Evolutionary conservation across 306 rosid species (phyloP), one percentile per base, ranked within the genome.

Genomic region (Pterocarpus santalinus): DNA sequence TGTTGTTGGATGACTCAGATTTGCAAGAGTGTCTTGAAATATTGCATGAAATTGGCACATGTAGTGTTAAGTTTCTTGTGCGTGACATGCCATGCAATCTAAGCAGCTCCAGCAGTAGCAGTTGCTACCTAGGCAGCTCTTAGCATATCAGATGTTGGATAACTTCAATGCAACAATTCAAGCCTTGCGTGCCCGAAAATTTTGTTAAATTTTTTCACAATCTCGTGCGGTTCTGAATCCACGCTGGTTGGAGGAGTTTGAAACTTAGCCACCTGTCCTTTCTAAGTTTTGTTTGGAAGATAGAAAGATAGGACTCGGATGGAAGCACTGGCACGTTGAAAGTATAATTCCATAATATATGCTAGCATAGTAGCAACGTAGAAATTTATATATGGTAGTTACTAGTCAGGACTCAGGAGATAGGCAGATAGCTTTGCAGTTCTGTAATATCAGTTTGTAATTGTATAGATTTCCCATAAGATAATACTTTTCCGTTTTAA

Each of bases 1-100:
- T 91, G 97, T 36, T 94, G 75, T 90, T 86, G 32, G 85, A 77
- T 34, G 92, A 92, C 72, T 82, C 90, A 2, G 98, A 91, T 85
- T 73, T 94, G 77, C 94, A 76, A 66, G 97, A 91, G 81, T 94
- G 98, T 72, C 65, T 94, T 5, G 97, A 92, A 67, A 84, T 91
- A 80, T 58, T 90, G 88, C 91, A 87, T 53, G 93, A 94, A 41
- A 62, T 77, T 3, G 96, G 97, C 33, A 82, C 80, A 8, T 85
- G 38, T 38, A 78, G 58, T 36, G 91, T 85, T 65, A 92, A 87
- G 92, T 81, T 94, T 72, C 86, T 91, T 41, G 97, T 94, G 30
- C 93, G 97, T 7, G 97, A 92, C 62, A 15, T 82, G 65, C 73
- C 90, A 64, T 80, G 53, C 2, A 77, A 67, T 11, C 72, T 88